Percentiles rank a stretch among this genome's conserved stretches.
phyloP scores from a whole-genome alignment of 495 filamentous ascomycete species.

The Hypoxylon crocopeplum region DNA sequence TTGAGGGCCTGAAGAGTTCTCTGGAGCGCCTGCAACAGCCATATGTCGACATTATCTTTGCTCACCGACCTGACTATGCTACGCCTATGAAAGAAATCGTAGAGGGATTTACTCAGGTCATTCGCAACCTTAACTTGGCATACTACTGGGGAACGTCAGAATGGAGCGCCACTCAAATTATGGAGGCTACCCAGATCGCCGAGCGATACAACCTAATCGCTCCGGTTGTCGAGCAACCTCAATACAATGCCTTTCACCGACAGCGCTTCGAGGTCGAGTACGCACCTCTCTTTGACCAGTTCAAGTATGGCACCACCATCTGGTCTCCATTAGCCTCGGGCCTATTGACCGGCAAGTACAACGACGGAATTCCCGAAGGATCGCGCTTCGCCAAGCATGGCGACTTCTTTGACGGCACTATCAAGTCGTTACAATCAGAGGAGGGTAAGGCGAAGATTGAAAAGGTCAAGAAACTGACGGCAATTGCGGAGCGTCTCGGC shows the following conservation, averaged over 20 bases:
- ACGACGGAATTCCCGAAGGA: constrained; percentile 66
- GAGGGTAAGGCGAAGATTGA: constrained; percentile 45
- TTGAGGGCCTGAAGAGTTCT: constrained; percentile 56
- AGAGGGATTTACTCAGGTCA: constrained; percentile 57
- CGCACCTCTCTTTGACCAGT: constrained; percentile 64
- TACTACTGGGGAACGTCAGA: constrained; percentile 64
- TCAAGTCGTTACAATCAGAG: constrained; percentile 45
- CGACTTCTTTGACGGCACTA: constrained; percentile 47
- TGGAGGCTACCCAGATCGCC: constrained; percentile 60
- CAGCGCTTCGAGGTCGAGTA: constrained; percentile 69
- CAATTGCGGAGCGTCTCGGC: constrained; percentile 71
- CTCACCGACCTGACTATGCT: constrained; percentile 51
- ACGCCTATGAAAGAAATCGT: constrained; percentile 60
- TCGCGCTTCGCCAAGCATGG: constrained; percentile 59
- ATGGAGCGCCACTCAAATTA: constrained; percentile 63
- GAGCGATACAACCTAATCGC: constrained; percentile 64
- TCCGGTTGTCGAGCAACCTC: constrained; percentile 64
- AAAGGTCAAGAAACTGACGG: constrained; percentile 58
- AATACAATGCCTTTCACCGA: constrained; percentile 64
- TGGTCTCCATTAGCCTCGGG: constrained; percentile 75
- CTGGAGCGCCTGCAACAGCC: constrained; percentile 51
- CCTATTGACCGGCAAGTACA: constrained; percentile 81
- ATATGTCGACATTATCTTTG: constrained; percentile 58
- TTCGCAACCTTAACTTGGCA: constrained; percentile 65
- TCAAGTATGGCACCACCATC: constrained; percentile 72